Evolutionary conservation across 352 stramenopile genomes (phyloP).

Genomic region (Globisporangium barbulae): DNA sequence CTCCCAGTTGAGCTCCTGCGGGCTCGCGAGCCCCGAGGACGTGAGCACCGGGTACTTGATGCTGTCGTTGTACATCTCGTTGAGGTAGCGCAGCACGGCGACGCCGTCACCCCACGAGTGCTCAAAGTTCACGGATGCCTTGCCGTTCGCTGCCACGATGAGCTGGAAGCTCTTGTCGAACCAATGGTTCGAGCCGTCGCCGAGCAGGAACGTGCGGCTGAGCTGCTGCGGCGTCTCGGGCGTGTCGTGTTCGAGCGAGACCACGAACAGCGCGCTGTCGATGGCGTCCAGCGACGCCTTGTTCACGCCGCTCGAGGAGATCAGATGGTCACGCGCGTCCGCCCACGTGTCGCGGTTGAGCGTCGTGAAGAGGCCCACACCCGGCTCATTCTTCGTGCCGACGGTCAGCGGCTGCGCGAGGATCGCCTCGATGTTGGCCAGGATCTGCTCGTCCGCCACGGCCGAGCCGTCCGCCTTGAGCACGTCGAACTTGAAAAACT

Average conservation of each 20-base stretch:
- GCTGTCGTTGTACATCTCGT: slow-evolving; percentile 84
- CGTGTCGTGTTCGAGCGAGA: slow-evolving; percentile 71
- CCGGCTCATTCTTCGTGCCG: slow-evolving; percentile 32
- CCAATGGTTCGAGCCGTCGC: slow-evolving; percentile 87
- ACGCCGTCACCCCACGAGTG: slow-evolving; percentile 90
- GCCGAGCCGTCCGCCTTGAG: slow-evolving; percentile 56
- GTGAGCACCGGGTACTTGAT: slow-evolving; percentile 69
- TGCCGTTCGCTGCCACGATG: slow-evolving; percentile 78
- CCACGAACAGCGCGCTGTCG: slow-evolving; percentile 84
- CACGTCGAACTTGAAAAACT: slow-evolving; percentile 88
- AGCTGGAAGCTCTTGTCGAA: slow-evolving; percentile 93
- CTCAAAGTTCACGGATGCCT: slow-evolving; percentile 87
- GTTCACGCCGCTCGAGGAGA: slow-evolving; percentile 52
- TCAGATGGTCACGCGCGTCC: slow-evolving; percentile 51
- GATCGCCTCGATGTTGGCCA: slow-evolving; percentile 84
- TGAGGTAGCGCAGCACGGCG: slow-evolving; percentile 85
- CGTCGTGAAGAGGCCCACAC: slow-evolving; percentile 78
- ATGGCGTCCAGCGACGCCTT: slow-evolving; percentile 72
- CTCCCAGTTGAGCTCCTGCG: slow-evolving; percentile 60
- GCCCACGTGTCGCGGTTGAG: slow-evolving; percentile 85
- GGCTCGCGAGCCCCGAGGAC: slow-evolving; percentile 20
- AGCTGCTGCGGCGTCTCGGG: slow-evolving; percentile 55
- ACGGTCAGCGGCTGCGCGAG: slow-evolving; percentile 53
- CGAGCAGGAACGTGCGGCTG: slow-evolving; percentile 76
- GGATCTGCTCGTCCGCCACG: slow-evolving; percentile 72